Evolutionary conservation across 192 early-diverging fungal genomes (phyloP).

Genomic region (Linnemannia schmuckeri): DNA sequence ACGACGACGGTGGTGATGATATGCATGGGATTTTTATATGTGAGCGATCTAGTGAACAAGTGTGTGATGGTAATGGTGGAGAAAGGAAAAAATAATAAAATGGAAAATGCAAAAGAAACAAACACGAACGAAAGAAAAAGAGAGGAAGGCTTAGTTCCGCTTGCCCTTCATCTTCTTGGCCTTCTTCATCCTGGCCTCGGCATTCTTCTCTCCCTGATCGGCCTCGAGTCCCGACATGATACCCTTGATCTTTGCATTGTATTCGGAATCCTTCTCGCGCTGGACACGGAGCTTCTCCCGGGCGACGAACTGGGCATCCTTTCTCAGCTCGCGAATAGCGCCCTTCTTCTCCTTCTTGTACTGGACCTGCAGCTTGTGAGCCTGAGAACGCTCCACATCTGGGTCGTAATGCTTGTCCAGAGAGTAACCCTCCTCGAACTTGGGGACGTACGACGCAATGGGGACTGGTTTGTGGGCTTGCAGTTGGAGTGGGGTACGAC

Average conservation of each 20-base stretch:
- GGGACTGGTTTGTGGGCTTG: slow-evolving; percentile 91
- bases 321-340: slow-evolving; percentile 94
- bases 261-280: slow-evolving; percentile 84
- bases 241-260: slow-evolving; percentile 92
- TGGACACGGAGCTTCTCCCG: slow-evolving; percentile 74
- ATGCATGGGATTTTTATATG: slow-evolving; percentile 3
- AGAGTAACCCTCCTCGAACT: slow-evolving; percentile 93
- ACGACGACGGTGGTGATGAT: neutral
- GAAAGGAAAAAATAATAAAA: neutral
- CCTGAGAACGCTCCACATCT: slow-evolving; percentile 80
- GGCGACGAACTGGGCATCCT: slow-evolving; percentile 92
- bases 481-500: slow-evolving; percentile 80
- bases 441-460: slow-evolving; percentile 88
- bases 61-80: neutral
- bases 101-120: neutral
- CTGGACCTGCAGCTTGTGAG: slow-evolving; percentile 82
- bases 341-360: slow-evolving; percentile 96
- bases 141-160: slow-evolving; percentile 17
- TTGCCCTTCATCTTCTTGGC: slow-evolving; percentile 59
- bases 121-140: neutral
- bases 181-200: slow-evolving; percentile 72
- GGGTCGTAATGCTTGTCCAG: slow-evolving; percentile 88
- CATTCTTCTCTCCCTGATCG: slow-evolving; percentile 86
- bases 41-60: slow-evolving; percentile 7
- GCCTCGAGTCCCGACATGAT: slow-evolving; percentile 88